phyloP scores from a whole-genome alignment of 116 monocot species.

The Zostera marina region DNA sequence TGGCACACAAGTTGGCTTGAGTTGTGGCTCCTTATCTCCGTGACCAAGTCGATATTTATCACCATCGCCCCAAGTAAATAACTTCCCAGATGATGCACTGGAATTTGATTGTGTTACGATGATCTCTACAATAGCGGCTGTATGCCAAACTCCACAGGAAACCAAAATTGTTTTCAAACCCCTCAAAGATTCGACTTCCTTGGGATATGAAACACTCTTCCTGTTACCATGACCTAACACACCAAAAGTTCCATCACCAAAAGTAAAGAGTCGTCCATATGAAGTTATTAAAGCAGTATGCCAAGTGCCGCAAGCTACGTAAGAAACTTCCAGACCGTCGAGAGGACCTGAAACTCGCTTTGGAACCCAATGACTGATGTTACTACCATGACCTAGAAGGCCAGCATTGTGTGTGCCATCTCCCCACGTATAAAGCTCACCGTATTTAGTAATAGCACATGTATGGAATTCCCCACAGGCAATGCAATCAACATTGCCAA shows the following conservation, averaged over 20 bases:
- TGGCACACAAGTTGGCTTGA: conserved; percentile 70
- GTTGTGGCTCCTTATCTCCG: conserved; percentile 48
- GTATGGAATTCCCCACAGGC: too few relatives aligned
- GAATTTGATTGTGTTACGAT: conserved; percentile 53
- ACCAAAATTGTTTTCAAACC: conserved; percentile 66
- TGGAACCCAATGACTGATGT: conserved; percentile 42
- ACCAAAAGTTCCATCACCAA: background rate
- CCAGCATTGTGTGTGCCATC: conserved; percentile 28
- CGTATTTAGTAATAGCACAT: conserved; percentile 5
- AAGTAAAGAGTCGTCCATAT: conserved; percentile 13
- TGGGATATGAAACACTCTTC: conserved; percentile 35
- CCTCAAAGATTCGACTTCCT: conserved; percentile 58
- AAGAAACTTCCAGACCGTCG: conserved; percentile 38
- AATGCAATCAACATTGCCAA: conserved; percentile 4
- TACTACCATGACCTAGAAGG: conserved; percentile 42
- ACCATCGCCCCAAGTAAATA: conserved; percentile 77
- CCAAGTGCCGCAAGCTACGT: conserved; percentile 50
- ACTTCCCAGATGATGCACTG: conserved; percentile 42
- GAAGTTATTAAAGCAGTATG: conserved; percentile 40
- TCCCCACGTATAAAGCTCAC: conserved; percentile 55
- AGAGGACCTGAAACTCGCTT: conserved; percentile 40
- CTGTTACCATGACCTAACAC: conserved; percentile 67
- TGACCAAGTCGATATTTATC: conserved; percentile 18
- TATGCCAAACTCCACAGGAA: conserved; percentile 88
- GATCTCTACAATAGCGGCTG: conserved; percentile 62